These are phyloP conservation scores for Fraxinus americana DNA, from an alignment of 257 asterid genomes.

Conservation along the genomic window DNA sequence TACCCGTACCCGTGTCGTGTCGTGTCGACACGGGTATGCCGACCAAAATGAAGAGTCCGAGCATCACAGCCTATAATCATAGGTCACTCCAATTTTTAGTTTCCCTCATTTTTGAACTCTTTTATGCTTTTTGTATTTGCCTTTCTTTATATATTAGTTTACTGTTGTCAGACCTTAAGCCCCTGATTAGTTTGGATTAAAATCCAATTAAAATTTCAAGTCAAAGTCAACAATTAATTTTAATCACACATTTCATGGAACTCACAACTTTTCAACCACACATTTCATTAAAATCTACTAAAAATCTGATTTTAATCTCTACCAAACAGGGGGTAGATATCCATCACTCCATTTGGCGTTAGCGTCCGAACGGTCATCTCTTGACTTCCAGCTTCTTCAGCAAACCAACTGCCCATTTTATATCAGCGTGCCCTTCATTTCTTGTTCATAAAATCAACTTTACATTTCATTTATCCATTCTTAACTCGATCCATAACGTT, in stretches of 20 bases:
- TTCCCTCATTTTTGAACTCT: neutral
- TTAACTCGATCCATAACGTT: neutral
- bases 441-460: constrained; percentile 10
- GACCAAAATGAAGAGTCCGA: no score
- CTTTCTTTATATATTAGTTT: neutral
- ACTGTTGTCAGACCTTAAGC: neutral
- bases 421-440: neutral
- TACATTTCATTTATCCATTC: neutral
- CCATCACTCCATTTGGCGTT: neutral
- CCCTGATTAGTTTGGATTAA: no score
- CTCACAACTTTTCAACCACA: no score
- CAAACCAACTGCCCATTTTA: neutral
- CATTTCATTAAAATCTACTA: no score
- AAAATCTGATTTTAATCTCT: no score
- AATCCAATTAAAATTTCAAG: no score
- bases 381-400: neutral
- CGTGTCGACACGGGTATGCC: no score
- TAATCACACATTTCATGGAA: no score
- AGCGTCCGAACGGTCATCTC: neutral
- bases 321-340: neutral
- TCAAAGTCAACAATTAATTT: no score
- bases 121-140: neutral
- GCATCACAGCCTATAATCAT: constrained; percentile 2
- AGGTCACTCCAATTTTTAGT: neutral
- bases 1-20: no score